Evolutionary conservation across 83 land plant genomes (phyloP).

Genomic region (Picea abies): DNA sequence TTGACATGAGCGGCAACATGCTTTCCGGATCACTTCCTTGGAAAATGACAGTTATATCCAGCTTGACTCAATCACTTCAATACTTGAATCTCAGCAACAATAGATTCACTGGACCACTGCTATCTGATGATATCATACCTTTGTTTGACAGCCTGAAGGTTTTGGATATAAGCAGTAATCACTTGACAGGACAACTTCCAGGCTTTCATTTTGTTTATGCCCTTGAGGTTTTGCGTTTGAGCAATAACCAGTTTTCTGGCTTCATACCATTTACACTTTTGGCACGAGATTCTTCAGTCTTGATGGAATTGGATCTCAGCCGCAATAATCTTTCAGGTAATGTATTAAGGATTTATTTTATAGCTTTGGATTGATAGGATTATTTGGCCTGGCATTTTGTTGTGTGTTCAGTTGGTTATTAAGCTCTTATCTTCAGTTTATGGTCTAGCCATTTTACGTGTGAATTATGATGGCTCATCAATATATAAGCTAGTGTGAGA

Average conservation of each 20-base stretch:
- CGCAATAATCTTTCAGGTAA: slow-evolving; percentile 81
- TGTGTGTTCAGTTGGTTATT: not conserved
- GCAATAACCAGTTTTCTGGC: slow-evolving; percentile 69
- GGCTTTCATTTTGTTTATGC: slow-evolving; percentile 75
- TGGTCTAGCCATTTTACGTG: not conserved
- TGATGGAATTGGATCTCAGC: slow-evolving; percentile 76
- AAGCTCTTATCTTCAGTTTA: not conserved
- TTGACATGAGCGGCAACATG: slow-evolving; percentile 75
- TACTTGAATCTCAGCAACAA: slow-evolving; percentile 78
- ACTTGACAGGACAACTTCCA: slow-evolving; percentile 72
- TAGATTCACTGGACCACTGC: slow-evolving; percentile 58
- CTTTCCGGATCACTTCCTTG: slow-evolving; percentile 33
- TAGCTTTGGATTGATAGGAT: not conserved
- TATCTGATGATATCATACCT: slow-evolving; percentile 36
- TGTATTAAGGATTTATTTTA: not conserved
- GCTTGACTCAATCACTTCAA: slow-evolving; percentile 50
- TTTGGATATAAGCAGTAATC: slow-evolving; percentile 80
- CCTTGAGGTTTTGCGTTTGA: slow-evolving; percentile 65
- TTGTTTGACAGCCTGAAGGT: slow-evolving; percentile 60
- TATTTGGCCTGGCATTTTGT: not conserved
- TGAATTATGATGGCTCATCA: not conserved
- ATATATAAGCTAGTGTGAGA: not conserved
- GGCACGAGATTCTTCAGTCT: slow-evolving; percentile 64
- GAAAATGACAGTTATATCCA: slow-evolving; percentile 36
- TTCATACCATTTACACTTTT: slow-evolving; percentile 68